Evolutionary conservation across 2,329 filamentous ascomycete species (phyloP), one percentile per base, ranked within the genome.

Genomic region (Septoria petroselini): DNA sequence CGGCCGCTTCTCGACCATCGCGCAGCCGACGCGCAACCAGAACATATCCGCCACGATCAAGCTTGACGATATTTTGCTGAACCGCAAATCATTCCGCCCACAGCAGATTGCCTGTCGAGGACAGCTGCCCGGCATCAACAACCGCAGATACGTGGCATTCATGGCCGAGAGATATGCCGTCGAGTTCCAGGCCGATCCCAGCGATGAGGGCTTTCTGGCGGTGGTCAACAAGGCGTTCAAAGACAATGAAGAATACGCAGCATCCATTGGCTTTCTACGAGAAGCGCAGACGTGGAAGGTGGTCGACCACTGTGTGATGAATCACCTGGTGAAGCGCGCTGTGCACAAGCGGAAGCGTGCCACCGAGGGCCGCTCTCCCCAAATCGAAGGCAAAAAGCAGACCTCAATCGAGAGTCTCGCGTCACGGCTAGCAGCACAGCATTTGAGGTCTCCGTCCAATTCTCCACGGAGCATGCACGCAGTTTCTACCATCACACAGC

Each of bases 261-360:
- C 43, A 3, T 45, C 43, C n/a, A 39, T 57, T 23, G 74, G 31
- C 66, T 76, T 54, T 70, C 76, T 45, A 56, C 72, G 75, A 46
- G 67, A 80, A 38, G 77, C 81, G 25, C 77, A 82, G 55, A 79
- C 78, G 15, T 84, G 80, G 80, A 75, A 73, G 46, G 73, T 83
- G 17, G 65, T 82, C 27, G 76, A 75, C 46, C 70, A 73, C 48
- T 71, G 74, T 19, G 69, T 80, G 45, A 62, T 74, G 2, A 71
- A 75, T 50, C 77, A 80, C 51, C 69, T 81, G 21, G 68, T 60
- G 31, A 64, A 66, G 8, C 64, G 70, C 25, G n/a, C 48, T 9
- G 44, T 31, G 15, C 23, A 39, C 25, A 48, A 54, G 43, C 50
- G 48, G 6, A 50, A 48, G 31, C 50, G 40, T 19, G 45, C 52